Evolutionary conservation across 2,329 filamentous ascomycete species (phyloP).

Genomic region (Penicillium sp.): DNA sequence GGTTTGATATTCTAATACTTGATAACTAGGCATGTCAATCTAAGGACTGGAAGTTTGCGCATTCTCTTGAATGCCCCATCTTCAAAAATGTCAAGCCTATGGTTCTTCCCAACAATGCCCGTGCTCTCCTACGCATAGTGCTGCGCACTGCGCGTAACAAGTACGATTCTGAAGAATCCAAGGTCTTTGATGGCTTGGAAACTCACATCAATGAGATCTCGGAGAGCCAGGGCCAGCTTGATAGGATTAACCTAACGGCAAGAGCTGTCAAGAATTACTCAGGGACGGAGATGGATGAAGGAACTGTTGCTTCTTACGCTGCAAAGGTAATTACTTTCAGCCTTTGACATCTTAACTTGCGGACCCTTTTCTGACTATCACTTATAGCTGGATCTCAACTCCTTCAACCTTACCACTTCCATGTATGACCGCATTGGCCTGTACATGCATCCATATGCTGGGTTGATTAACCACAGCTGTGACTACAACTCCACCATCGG

Average conservation of each 20-base stretch:
- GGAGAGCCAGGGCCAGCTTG: conserved; percentile 41
- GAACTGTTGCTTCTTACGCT: conserved; percentile 45
- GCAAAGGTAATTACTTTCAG: conserved; percentile 39
- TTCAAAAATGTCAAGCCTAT: conserved; percentile 46
- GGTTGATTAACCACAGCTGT: conserved; percentile 62
- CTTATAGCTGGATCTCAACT: conserved; percentile 55
- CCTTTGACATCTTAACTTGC: background rate
- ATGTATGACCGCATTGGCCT: conserved; percentile 58
- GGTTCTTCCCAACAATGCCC: conserved; percentile 54
- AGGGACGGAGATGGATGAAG: conserved; percentile 43
- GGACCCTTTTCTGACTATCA: background rate
- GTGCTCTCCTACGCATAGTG: conserved; percentile 56
- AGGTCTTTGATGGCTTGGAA: conserved; percentile 44
- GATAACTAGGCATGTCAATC: conserved; percentile 55
- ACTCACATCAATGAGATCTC: conserved; percentile 52
- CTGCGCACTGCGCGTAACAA: conserved; percentile 41
- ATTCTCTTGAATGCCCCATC: conserved; percentile 59
- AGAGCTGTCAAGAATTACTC: conserved; percentile 56
- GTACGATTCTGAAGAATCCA: conserved; percentile 38
- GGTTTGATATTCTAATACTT: background rate
- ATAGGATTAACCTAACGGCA: conserved; percentile 52
- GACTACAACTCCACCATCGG: conserved; percentile 57
- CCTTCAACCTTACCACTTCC: conserved; percentile 55
- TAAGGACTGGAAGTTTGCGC: conserved; percentile 56
- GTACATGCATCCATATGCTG: conserved; percentile 55